phyloP scores from a whole-genome alignment of 2,329 filamentous ascomycete genomes.

The Helotiales sp. region DNA sequence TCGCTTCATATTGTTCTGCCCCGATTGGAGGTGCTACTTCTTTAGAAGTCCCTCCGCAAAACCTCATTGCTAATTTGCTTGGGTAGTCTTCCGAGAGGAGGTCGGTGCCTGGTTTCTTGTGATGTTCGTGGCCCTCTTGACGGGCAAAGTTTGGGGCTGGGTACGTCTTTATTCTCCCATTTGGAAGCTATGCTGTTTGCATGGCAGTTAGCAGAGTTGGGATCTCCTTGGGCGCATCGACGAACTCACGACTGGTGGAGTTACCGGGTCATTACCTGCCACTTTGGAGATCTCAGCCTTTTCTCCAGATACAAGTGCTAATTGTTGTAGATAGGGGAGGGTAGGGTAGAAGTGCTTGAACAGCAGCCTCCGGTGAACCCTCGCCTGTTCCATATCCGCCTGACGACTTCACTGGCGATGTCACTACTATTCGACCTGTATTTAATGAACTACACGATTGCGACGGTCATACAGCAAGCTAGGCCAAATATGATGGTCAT shows the following conservation, averaged over 20 bases:
- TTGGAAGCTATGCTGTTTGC: no score
- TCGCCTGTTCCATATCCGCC: constrained; percentile 79
- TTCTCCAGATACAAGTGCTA: no score
- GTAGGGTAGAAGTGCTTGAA: constrained; percentile 89
- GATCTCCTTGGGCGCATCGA: no score
- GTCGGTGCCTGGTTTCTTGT: constrained; percentile 91
- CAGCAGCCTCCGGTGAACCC: constrained; percentile 93
- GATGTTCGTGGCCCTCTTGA: constrained; percentile 92
- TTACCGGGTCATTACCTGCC: no score
- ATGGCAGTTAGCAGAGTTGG: no score
- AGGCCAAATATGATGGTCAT: constrained; percentile 99
- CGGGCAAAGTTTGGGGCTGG: constrained; percentile 98
- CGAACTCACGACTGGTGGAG: no score
- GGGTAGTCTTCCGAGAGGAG: constrained; percentile 94
- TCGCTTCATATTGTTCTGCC: no score
- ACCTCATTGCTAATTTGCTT: no score
- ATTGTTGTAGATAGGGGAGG: constrained; percentile 92
- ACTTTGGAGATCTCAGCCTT: no score
- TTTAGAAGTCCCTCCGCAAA: no score
- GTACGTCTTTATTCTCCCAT: no score
- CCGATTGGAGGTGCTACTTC: no score
- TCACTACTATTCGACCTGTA: constrained; percentile 78
- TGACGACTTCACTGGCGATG: constrained; percentile 75
- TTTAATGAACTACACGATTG: constrained; percentile 79
- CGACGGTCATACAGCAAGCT: constrained; percentile 81